Evolutionary conservation across 2,329 filamentous ascomycete species (phyloP), one percentile per base, ranked within the genome.

Genomic region (Fusarium duplospermum): DNA sequence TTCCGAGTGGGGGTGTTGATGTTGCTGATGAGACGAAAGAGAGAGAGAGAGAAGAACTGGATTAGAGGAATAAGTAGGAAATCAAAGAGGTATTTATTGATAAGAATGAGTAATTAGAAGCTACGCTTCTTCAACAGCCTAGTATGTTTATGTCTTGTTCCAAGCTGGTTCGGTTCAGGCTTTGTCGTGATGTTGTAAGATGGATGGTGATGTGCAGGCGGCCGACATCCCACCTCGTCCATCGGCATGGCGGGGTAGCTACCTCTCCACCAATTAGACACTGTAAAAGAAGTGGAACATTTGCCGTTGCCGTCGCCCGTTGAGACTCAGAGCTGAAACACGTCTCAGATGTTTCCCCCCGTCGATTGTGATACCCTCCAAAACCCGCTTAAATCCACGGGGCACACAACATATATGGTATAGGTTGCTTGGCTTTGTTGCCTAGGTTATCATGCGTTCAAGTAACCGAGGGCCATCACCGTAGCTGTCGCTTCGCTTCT

Each of bases 191-290:
- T 64, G 40, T 60, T 64, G 70, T 72, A 47, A 60, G 57, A 60
- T 27, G 24, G 20, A 27, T 45, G 40, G 18, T 52, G n/a, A 35
- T 57, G 52, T 57, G 38, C 45, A 64, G 68, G 71, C 66, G 68
- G 72, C 64, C 52, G 62, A 58, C 35, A 65, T 64, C 60, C 47
- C 47, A 54, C 47, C 47, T 54, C 47, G 18, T 54, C 47, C 47
- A 54, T 54, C 47, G 47, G 35, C 56, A 74, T 73, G 72, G 72
- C 72, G 72, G 72, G 72, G 72, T 75, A 75, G 72, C 72, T 73
- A 40, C 38, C 6, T 9, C 6, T 24, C 16, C 31, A n/a, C 69
- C 69, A 75, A 73, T 75, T 6, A 38, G 1, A 16, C 4, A 7
- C 20, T 13, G 1, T 7, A 14, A 24, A 24, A 22, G 5, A 20